Percentiles rank a stretch among this genome's conserved stretches.
These are phyloP conservation scores for Saturnispora galanensis DNA, from an alignment of 805 yeast species.

Conservation along the genomic window DNA sequence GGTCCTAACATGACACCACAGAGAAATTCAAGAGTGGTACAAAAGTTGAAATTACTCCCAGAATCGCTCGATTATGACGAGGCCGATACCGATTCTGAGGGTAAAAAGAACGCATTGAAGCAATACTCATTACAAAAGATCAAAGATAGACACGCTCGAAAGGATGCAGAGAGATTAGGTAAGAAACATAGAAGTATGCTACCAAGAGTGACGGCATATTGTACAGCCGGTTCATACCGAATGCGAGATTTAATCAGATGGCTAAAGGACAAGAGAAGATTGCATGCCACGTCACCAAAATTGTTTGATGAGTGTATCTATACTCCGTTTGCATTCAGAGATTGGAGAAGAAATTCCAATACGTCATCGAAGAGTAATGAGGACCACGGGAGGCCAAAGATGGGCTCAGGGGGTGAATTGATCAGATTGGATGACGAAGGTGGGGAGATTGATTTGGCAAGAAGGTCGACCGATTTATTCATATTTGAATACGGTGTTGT, in stretches of 20 bases:
- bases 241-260: constrained; percentile 83
- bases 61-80: constrained; percentile 35
- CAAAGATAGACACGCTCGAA: constrained; percentile 79
- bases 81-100: constrained; percentile 13
- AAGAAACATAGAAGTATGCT: constrained; percentile 74
- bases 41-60: constrained; percentile 62
- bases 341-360: constrained; percentile 47
- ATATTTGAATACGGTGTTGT: constrained; percentile 96
- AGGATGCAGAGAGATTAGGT: constrained; percentile 88
- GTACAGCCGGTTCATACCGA: constrained; percentile 87
- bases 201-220: constrained; percentile 92
- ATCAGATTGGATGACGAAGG: constrained; percentile 87
- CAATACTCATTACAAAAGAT: constrained; percentile 65
- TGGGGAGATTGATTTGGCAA: constrained; percentile 84
- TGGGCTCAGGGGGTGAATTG: constrained; percentile 16
- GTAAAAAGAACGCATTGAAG: constrained; percentile 29
- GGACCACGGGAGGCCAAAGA: too few species aligned
- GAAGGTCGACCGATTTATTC: constrained; percentile 67
- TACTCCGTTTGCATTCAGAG: constrained; percentile 78
- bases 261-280: constrained; percentile 67
- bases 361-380: constrained; percentile 5
- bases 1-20: constrained; percentile 56
- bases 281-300: constrained; percentile 73
- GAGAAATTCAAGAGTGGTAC: constrained; percentile 64
- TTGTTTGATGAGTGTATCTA: constrained; percentile 91